Conservation (phyloP, 2,329 filamentous ascomycete species). For the Gaeumannomyces sp. region DNA sequence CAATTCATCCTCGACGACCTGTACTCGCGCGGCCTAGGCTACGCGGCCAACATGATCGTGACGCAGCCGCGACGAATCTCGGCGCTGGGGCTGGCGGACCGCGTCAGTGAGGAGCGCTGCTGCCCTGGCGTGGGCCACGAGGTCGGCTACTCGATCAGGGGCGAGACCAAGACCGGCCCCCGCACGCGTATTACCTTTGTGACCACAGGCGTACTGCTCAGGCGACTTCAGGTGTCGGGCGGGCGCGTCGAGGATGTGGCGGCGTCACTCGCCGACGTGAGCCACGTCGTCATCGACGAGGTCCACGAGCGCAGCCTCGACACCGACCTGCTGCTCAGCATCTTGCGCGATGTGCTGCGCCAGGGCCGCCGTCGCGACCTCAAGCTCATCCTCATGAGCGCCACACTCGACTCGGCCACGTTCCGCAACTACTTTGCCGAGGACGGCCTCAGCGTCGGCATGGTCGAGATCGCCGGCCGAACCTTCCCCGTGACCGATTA, state of each 20-base stretch:
- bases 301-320: constrained; percentile 94
- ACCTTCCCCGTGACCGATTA: constrained; percentile 87
- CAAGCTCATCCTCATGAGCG: constrained; percentile 92
- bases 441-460: constrained; percentile 61
- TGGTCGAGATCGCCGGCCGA: constrained; percentile 80
- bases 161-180: constrained; percentile 70
- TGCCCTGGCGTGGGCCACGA: constrained; percentile 69
- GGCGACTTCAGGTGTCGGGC: constrained; percentile 85
- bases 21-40: constrained; percentile 68
- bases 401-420: constrained; percentile 81
- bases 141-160: constrained; percentile 85
- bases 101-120: constrained; percentile 89
- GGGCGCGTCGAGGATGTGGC: constrained; percentile 74
- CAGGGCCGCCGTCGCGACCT: constrained; percentile 64
- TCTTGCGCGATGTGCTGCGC: constrained; percentile 75
- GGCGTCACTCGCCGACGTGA: constrained; percentile 79
- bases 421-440: constrained; percentile 80
- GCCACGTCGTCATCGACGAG: constrained; percentile 92
- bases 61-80: constrained; percentile 94
- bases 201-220: constrained; percentile 86
- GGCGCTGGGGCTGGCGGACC: constrained; percentile 85
- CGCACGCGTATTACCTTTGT: constrained; percentile 90
- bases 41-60: constrained; percentile 81
- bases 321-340: constrained; percentile 85
- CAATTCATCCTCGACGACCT: constrained; percentile 94